Evolutionary conservation across 2,329 filamentous ascomycete species (phyloP).

Genomic region (Penicillium sp.): DNA sequence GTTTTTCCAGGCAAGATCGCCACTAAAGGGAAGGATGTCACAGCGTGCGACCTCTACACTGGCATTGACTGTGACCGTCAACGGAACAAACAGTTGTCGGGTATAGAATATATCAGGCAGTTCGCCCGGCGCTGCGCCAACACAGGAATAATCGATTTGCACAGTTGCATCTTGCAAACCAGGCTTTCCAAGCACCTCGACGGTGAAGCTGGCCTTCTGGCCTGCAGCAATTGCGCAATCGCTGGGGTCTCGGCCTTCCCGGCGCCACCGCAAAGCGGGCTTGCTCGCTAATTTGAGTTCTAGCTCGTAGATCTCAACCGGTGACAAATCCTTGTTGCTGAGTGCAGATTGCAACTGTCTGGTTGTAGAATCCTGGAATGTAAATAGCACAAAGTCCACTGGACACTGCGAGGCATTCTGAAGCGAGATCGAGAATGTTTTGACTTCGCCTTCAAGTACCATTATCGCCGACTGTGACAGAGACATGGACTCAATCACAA

Average conservation of each 20-base stretch:
- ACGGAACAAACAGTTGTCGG: slow-evolving; percentile 71
- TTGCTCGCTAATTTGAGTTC: slow-evolving; percentile 73
- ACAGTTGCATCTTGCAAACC: slow-evolving; percentile 75
- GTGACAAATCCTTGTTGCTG: slow-evolving; percentile 69
- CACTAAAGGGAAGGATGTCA: slow-evolving; percentile 71
- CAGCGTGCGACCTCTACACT: slow-evolving; percentile 78
- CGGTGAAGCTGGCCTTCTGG: slow-evolving; percentile 66
- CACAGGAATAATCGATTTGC: slow-evolving; percentile 79
- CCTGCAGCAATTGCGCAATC: slow-evolving; percentile 63
- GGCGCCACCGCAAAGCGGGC: slow-evolving; percentile 59
- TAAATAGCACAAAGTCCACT: slow-evolving; percentile 80
- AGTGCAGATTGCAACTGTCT: slow-evolving; percentile 70
- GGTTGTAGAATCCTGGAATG: slow-evolving; percentile 85
- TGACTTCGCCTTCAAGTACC: slow-evolving; percentile 85
- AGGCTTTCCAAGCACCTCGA: slow-evolving; percentile 82
- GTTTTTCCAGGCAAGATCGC: slow-evolving; percentile 63
- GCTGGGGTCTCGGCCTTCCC: slow-evolving; percentile 47
- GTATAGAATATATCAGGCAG: slow-evolving; percentile 75
- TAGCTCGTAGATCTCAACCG: slow-evolving; percentile 78
- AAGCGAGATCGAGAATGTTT: slow-evolving; percentile 71
- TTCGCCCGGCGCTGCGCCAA: slow-evolving; percentile 67
- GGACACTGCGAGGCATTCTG: slow-evolving; percentile 72
- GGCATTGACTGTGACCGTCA: slow-evolving; percentile 87
- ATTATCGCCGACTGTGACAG: slow-evolving; percentile 82
- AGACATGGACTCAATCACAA: slow-evolving; percentile 71